phyloP scores from a whole-genome alignment of 176 grass and related monocot species.

The Tillandsia leiboldiana region DNA sequence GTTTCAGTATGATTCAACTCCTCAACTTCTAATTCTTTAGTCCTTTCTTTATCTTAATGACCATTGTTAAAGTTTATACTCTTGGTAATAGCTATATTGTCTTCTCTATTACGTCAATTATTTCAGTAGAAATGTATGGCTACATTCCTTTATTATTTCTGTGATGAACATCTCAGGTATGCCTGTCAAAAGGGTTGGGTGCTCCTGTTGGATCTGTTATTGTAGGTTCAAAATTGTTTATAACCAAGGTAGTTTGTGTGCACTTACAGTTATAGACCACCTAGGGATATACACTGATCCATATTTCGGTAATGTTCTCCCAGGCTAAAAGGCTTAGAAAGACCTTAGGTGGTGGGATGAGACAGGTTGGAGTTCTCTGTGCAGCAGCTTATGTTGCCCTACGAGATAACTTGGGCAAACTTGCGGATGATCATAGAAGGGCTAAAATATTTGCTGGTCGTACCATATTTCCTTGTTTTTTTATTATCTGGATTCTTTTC shows the following conservation, averaged over 20 bases:
- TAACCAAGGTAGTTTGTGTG: conserved; percentile 50
- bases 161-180: conserved; percentile 40
- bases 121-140: neutral
- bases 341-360: conserved; percentile 94
- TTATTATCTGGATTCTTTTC: neutral
- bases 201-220: conserved; percentile 87
- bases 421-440: conserved; percentile 69
- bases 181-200: conserved; percentile 88
- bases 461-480: neutral
- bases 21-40: neutral
- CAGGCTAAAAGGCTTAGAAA: conserved; percentile 89
- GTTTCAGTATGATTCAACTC: conserved; percentile 57
- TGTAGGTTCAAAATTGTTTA: conserved; percentile 62
- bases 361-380: conserved; percentile 86
- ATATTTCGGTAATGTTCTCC: conserved; percentile 4
- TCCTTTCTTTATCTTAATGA: neutral
- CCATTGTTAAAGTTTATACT: neutral
- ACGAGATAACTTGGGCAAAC: conserved; percentile 52
- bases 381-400: conserved; percentile 74
- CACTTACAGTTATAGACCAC: neutral
- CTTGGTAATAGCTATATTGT: neutral
- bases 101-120: neutral
- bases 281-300: neutral
- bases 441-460: conserved; percentile 79
- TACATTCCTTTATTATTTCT: neutral